phyloP scores from a whole-genome alignment of 768 basidiomycete species.

The Obba rivulosa region DNA sequence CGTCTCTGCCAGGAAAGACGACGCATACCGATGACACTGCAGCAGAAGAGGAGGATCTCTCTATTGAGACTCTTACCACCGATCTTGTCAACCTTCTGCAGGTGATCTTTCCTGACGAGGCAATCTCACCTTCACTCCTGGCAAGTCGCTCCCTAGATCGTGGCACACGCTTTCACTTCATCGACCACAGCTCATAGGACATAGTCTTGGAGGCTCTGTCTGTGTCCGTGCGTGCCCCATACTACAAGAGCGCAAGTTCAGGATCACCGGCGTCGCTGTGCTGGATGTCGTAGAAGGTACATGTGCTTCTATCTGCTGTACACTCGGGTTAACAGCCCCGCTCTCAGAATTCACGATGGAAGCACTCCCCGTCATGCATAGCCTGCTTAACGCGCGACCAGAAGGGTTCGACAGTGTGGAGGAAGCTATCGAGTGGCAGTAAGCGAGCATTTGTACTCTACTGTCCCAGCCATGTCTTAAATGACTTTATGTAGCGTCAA shows the following conservation, averaged over 20 bases:
- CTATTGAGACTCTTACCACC: conserved; percentile 61
- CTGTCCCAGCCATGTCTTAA: neutral
- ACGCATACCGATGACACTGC: conserved; percentile 32
- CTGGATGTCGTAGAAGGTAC: conserved; percentile 19
- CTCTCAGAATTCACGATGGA: conserved; percentile 85
- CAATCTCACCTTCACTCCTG: conserved; percentile 63
- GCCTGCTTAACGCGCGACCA: conserved; percentile 79
- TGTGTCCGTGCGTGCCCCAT: conserved; percentile 64
- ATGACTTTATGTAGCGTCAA: conserved; percentile 46
- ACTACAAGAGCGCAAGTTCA: conserved; percentile 64
- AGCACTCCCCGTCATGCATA: conserved; percentile 89
- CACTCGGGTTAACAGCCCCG: neutral
- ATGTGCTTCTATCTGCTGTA: neutral
- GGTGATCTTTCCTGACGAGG: conserved; percentile 62
- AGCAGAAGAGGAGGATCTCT: conserved; percentile 47
- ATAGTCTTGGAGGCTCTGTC: conserved; percentile 96
- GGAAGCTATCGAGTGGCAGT: conserved; percentile 96
- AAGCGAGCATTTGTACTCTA: conserved; percentile 29
- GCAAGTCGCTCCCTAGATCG: conserved; percentile 38
- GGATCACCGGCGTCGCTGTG: conserved; percentile 72
- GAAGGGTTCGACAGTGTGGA: conserved; percentile 79
- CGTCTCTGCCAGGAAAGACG: conserved; percentile 57
- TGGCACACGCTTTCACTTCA: neutral
- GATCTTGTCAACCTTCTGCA: conserved; percentile 73
- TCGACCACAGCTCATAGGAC: conserved; percentile 50